Base-by-base conservation (phyloP, 2,329 filamentous ascomycete genomes). In the Neopestalotiopsis clavispora region DNA sequence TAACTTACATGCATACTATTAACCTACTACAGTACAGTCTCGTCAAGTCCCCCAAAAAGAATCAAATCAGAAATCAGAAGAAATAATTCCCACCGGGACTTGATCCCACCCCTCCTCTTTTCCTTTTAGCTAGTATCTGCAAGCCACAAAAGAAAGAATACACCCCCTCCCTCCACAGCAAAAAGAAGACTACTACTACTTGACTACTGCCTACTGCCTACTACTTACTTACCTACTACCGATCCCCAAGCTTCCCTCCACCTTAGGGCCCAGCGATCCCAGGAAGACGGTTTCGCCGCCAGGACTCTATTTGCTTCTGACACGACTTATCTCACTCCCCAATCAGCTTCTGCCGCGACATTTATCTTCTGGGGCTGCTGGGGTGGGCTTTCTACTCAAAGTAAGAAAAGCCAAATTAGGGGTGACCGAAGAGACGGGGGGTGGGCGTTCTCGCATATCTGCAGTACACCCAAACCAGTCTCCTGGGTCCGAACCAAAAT, bases 401-500 rank as follows among this genome's bases (percentile, higher is more conserved):
- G 12, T 4, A 28, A 32, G 60, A 28, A 13, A n/a, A 14, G 20
- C 58, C 66, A 34, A 67, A 67, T 62, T 17, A 59, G 49, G 23
- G 34, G 65, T 30, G 65, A 45, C 52, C 52, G 20, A 61, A 59
- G 32, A 34, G 30, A 20, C 38, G 58, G 40, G 38, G 45, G 45
- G 23, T 28, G 23, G 45, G 45, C 45, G 45, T 52, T 34, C 66
- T 62, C 59, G 66, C 66, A 67, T 67, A 57, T 63, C 66, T 67
- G 66, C 66, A 61, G 66, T 63, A 67, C 66, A 62, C 66, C 66
- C 66, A 67, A 67, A 67, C 66, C 66, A 32, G 28, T 62, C 34
- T 57, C 59, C 32, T 63, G 66, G 66, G 58, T 59, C 58, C 34
- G 57, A 28, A 52, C 40, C 45, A 34, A 38, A 67, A 49, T 67